Conservation (phyloP, 371 early-diverging fungal genomes). For the Lichtheimia corymbifera region DNA sequence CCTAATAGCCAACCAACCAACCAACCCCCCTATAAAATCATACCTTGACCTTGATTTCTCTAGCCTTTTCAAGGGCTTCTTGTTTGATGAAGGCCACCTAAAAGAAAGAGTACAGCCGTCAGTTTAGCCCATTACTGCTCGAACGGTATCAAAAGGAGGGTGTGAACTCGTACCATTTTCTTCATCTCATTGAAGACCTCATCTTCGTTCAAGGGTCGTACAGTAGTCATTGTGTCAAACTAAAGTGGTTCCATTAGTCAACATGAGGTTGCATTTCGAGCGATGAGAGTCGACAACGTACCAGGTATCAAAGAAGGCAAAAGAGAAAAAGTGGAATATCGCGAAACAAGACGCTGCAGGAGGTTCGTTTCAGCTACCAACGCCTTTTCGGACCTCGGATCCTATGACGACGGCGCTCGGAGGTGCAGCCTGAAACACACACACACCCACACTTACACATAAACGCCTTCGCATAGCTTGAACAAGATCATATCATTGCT, state of each 20-base stretch:
- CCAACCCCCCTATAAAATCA: too few relatives aligned
- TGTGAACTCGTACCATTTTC: slow-evolving; percentile 68
- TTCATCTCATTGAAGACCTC: slow-evolving; percentile 90
- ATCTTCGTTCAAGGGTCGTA: slow-evolving; percentile 84
- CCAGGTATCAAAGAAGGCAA: background rate
- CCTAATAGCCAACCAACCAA: too few relatives aligned
- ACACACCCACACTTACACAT: background rate
- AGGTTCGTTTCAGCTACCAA: slow-evolving; percentile 1
- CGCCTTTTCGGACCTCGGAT: too few relatives aligned
- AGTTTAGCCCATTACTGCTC: too few relatives aligned
- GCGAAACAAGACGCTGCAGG: slow-evolving; percentile 4
- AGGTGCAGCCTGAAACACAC: background rate
- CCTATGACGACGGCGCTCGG: too few relatives aligned
- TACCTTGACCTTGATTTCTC: slow-evolving; percentile 97
- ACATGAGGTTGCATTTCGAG: background rate
- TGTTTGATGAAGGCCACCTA: slow-evolving; percentile 95
- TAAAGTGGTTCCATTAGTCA: background rate
- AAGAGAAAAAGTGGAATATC: background rate
- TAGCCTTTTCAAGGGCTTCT: slow-evolving; percentile 97
- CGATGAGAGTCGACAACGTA: background rate
- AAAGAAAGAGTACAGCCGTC: background rate
- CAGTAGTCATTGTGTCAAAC: slow-evolving; percentile 38
- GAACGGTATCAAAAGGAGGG: too few relatives aligned
- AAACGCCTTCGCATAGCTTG: too few relatives aligned
- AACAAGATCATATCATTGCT: too few relatives aligned